A percentile compares a stretch with the other conserved stretches of the same genome.
Conservation (phyloP, 495 filamentous ascomycete species). For the Xylaria telfairii region DNA sequence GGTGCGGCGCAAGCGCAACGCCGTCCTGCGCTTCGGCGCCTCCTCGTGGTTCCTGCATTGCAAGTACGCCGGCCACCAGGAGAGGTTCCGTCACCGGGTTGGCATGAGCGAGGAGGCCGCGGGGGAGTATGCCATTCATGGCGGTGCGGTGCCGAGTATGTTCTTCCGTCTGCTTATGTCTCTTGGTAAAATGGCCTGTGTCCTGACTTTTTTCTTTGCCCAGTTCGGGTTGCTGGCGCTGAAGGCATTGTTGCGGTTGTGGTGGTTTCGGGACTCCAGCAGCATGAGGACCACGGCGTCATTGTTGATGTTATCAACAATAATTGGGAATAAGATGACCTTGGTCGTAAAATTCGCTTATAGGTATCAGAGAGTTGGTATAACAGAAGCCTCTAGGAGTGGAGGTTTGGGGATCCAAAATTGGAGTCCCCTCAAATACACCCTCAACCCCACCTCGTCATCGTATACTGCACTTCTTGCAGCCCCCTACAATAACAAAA, state of each 20-base stretch:
- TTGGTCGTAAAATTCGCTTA: not conserved
- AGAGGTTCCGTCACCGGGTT: conserved; percentile 63
- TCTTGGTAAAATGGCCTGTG: not conserved
- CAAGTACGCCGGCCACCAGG: conserved; percentile 65
- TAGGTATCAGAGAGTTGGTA: too few relatives aligned
- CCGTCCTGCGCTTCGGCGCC: conserved; percentile 72
- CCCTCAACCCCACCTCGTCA: too few relatives aligned
- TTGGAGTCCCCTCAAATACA: too few relatives aligned
- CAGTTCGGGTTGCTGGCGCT: conserved; percentile 67
- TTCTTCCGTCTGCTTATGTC: not conserved
- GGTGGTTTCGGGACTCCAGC: conserved; percentile 76
- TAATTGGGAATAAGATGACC: conserved; percentile 9
- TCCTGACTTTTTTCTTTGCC: not conserved
- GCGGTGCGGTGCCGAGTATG: conserved; percentile 68
- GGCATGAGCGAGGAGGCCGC: conserved; percentile 57
- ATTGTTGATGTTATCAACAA: conserved; percentile 69
- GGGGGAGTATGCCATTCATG: conserved; percentile 74
- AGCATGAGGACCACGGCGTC: conserved; percentile 78
- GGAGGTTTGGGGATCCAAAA: too few relatives aligned
- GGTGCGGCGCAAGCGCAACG: conserved; percentile 61
- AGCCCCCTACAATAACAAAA: too few relatives aligned
- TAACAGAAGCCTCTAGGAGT: too few relatives aligned
- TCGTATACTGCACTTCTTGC: too few relatives aligned
- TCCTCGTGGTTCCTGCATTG: conserved; percentile 70
- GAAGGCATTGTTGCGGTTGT: conserved; percentile 76